phyloP scores from a whole-genome alignment of 805 yeast species.

The Saccharomycopsis babjevae region DNA sequence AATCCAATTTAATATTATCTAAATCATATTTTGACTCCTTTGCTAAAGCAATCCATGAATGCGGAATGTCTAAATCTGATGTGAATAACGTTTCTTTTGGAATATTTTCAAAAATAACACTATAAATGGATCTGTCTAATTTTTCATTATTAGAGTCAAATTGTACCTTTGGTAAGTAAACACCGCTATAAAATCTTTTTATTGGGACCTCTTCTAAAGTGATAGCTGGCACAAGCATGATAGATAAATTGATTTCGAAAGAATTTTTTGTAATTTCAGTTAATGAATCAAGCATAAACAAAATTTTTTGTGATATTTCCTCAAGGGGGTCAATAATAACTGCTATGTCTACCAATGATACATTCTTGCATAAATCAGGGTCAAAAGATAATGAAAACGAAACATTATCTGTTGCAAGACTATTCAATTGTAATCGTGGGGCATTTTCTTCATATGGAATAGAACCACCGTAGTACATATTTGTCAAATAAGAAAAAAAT shows the following conservation, averaged over 20 bases:
- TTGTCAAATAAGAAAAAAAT: slow-evolving; percentile 33
- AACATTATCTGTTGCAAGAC: slow-evolving; percentile 3
- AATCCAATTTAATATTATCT: slow-evolving; percentile 43
- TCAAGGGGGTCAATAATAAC: slow-evolving; percentile 64
- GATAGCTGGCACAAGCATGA: slow-evolving; percentile 50
- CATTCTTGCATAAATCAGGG: slow-evolving; percentile 1
- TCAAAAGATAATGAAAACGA: background rate
- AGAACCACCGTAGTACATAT: slow-evolving; percentile 29
- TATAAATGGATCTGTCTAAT: slow-evolving; percentile 2
- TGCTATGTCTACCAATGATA: slow-evolving; percentile 38
- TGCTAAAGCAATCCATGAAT: slow-evolving; percentile 57
- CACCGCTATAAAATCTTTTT: slow-evolving; percentile 49
- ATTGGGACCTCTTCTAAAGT: slow-evolving; percentile 32
- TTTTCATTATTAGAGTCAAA: slow-evolving; percentile 24
- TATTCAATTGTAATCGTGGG: slow-evolving; percentile 12
- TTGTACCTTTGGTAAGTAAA: slow-evolving; percentile 28
- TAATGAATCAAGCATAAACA: slow-evolving; percentile 38
- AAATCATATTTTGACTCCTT: slow-evolving; percentile 46
- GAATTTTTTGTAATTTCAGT: slow-evolving; percentile 27
- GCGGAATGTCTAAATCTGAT: slow-evolving; percentile 48
- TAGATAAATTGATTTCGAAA: slow-evolving; percentile 38
- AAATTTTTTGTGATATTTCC: slow-evolving; percentile 54
- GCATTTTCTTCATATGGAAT: slow-evolving; percentile 3
- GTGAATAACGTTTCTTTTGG: slow-evolving; percentile 45
- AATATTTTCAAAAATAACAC: slow-evolving; percentile 33